A percentile compares a stretch with the other conserved stretches of the same genome.
phyloP scores from a whole-genome alignment of 139 green algal genomes.

The Tetraselmis chui region DNA sequence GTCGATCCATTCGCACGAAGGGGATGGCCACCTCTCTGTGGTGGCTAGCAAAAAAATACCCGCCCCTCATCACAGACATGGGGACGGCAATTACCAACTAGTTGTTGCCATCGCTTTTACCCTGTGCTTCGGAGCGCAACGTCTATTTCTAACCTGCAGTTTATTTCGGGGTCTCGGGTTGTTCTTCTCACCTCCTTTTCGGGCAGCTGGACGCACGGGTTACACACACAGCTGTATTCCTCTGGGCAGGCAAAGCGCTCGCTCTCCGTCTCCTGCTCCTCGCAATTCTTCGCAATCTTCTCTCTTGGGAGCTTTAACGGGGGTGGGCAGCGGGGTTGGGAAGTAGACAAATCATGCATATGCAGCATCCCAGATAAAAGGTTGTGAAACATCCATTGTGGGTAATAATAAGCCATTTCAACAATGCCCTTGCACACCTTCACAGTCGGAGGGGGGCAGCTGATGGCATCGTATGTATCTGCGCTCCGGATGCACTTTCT shows the following conservation, averaged over 20 bases:
- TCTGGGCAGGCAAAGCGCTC: background rate
- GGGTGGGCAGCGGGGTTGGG: background rate
- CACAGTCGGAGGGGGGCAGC: background rate
- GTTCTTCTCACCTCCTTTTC: background rate
- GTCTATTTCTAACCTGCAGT: too few species aligned
- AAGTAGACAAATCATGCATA: background rate
- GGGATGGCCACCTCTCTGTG: too few species aligned
- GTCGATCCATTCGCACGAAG: too few species aligned
- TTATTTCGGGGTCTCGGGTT: too few species aligned
- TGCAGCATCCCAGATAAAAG: too few species aligned
- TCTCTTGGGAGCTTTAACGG: background rate
- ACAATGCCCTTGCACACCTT: background rate
- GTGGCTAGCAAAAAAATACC: too few species aligned
- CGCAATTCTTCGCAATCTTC: background rate
- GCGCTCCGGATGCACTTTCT: background rate
- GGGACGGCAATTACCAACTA: too few species aligned
- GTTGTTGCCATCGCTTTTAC: too few species aligned
- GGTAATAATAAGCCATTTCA: too few species aligned
- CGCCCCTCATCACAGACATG: too few species aligned
- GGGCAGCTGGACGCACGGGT: background rate
- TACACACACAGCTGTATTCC: background rate
- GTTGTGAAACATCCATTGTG: too few species aligned
- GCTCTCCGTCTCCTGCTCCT: background rate
- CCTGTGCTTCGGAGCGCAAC: too few species aligned
- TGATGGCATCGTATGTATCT: background rate